Conservation (phyloP, 768 basidiomycete genomes). For the Phlebiopsis flavidoalba region DNA sequence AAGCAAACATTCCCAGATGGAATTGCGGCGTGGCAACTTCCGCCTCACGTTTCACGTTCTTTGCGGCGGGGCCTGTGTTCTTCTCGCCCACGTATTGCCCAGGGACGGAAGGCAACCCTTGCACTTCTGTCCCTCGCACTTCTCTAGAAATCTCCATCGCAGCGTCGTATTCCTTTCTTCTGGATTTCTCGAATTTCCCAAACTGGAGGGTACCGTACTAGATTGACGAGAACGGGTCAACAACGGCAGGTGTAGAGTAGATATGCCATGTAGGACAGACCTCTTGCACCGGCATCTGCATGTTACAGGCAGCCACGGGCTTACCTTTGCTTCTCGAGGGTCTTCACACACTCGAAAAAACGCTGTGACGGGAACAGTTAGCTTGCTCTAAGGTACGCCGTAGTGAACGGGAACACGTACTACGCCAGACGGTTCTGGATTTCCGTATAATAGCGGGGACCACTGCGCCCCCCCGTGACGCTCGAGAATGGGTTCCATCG, state of each 20-base stretch:
- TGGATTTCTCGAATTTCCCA: conserved; percentile 86
- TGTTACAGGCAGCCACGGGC: conserved; percentile 85
- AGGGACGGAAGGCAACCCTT: conserved; percentile 81
- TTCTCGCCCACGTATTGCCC: conserved; percentile 60
- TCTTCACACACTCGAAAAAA: conserved; percentile 94
- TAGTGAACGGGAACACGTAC: conserved; percentile 42
- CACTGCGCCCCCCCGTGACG: conserved; percentile 55
- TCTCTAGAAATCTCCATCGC: conserved; percentile 64
- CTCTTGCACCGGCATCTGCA: conserved; percentile 93
- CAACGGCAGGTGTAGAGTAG: not conserved
- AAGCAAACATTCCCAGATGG: conserved; percentile 37
- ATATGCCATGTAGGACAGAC: conserved; percentile 34
- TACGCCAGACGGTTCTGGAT: conserved; percentile 94
- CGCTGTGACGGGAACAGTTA: conserved; percentile 40
- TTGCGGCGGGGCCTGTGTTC: conserved; percentile 35
- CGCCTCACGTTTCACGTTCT: conserved; percentile 73
- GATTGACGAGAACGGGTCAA: not conserved
- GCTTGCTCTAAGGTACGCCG: not conserved
- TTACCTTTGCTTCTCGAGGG: conserved; percentile 93
- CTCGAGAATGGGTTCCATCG: conserved; percentile 89
- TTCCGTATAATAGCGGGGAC: conserved; percentile 88
- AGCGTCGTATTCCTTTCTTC: conserved; percentile 72
- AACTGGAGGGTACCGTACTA: conserved; percentile 92
- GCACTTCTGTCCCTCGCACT: conserved; percentile 81
- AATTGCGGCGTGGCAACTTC: conserved; percentile 76